phyloP scores from a whole-genome alignment of 257 asterid species.

The Nicotiana tomentosiformis region DNA sequence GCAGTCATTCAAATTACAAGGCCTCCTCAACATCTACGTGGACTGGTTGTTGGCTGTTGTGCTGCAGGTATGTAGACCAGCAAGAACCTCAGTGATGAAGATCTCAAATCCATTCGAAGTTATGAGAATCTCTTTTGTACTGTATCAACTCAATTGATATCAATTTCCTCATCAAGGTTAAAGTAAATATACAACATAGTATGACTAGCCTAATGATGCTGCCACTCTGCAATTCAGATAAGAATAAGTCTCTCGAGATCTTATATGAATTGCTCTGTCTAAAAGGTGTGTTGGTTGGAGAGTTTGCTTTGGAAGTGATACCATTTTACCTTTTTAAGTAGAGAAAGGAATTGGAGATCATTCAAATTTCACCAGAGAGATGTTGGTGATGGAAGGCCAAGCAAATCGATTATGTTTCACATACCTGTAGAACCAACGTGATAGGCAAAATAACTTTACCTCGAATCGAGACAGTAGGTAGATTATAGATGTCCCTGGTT shows the following conservation, averaged over 20 bases:
- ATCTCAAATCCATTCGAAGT: neutral
- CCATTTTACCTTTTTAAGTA: neutral
- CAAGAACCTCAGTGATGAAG: neutral
- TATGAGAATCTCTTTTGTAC: neutral
- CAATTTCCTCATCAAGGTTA: neutral
- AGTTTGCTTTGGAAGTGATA: neutral
- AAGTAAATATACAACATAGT: neutral
- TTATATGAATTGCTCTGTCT: neutral
- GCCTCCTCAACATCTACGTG: conserved; percentile 68
- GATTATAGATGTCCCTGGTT: neutral
- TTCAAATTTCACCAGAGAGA: neutral
- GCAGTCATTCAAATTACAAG: conserved; percentile 54
- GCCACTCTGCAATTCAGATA: neutral
- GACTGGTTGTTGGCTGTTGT: conserved; percentile 77
- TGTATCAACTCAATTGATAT: neutral
- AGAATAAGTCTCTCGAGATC: neutral
- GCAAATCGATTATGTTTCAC: neutral
- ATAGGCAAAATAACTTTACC: neutral
- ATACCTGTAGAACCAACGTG: neutral
- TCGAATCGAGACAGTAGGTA: neutral
- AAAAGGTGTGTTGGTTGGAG: neutral
- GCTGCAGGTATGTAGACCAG: conserved; percentile 57
- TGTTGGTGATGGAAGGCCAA: neutral
- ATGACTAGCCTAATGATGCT: neutral
- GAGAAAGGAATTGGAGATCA: neutral